phyloP scores from a whole-genome alignment of 1,284 basidiomycete species.

The Vanrija humicola region DNA sequence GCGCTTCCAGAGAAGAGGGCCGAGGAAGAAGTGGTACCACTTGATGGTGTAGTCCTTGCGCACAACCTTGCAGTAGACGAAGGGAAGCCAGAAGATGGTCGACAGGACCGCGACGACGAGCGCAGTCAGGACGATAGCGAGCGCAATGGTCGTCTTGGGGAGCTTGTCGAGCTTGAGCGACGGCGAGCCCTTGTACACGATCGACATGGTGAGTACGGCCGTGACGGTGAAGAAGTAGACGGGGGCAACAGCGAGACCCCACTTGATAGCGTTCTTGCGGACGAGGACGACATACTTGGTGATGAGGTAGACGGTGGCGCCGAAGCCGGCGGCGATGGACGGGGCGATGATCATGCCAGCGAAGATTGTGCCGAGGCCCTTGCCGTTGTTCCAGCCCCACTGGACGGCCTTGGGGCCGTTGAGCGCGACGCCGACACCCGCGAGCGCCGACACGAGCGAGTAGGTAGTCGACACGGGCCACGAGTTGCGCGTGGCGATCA shows the following conservation, averaged over 20 bases:
- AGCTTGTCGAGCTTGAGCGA: conserved; percentile 49
- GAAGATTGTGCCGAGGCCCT: conserved; percentile 51
- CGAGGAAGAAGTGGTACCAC: conserved; percentile 53
- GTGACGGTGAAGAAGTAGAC: conserved; percentile 51
- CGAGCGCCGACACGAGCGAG: conserved; percentile 51
- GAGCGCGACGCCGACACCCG: conserved; percentile 53
- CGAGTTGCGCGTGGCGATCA: conserved; percentile 46
- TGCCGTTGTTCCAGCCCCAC: conserved; percentile 55
- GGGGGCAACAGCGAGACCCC: conserved; percentile 45
- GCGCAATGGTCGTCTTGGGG: conserved; percentile 40
- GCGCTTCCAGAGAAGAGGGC: conserved; percentile 52
- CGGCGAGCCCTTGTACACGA: conserved; percentile 48
- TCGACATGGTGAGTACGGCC: conserved; percentile 44
- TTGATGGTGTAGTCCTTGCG: conserved; percentile 52
- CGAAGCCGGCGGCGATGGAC: conserved; percentile 50
- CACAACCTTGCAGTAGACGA: conserved; percentile 51
- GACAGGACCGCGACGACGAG: conserved; percentile 48
- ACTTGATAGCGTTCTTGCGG: conserved; percentile 43
- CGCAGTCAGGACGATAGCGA: conserved; percentile 50
- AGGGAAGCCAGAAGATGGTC: conserved; percentile 53
- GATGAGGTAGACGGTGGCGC: conserved; percentile 48
- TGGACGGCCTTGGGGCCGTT: conserved; percentile 48
- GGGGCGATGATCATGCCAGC: conserved; percentile 49
- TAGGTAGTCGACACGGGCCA: conserved; percentile 53
- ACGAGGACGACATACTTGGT: conserved; percentile 49